Conservation (phyloP, 2,329 filamentous ascomycete species). For the Aureobasidium sp. region DNA sequence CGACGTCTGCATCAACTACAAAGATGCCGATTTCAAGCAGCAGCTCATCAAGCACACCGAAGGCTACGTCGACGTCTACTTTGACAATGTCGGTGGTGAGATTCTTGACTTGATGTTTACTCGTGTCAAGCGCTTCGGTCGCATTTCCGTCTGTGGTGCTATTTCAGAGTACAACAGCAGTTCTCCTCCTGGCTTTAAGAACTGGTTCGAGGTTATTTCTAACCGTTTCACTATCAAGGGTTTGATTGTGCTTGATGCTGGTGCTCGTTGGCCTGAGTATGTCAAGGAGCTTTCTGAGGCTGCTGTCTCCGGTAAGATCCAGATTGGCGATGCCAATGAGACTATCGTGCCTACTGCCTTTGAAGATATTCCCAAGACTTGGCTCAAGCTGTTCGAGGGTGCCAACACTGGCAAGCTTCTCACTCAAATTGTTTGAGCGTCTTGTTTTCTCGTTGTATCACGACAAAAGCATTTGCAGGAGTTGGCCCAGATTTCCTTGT, state of each 20-base stretch:
- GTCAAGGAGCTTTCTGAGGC: constrained; percentile 20
- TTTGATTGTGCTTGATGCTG: constrained; percentile 26
- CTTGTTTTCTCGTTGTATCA: too few relatives aligned
- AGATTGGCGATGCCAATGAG: constrained; percentile 35
- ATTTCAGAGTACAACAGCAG: constrained; percentile 62
- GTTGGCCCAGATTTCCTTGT: background rate
- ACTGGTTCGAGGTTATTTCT: constrained; percentile 28
- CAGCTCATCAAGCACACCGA: constrained; percentile 40
- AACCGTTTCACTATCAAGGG: constrained; percentile 26
- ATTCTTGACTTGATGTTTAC: constrained; percentile 58
- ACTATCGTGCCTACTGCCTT: constrained; percentile 39
- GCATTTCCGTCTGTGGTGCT: constrained; percentile 61
- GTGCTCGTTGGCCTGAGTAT: constrained; percentile 11
- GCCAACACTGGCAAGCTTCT: constrained; percentile 41
- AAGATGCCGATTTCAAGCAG: constrained; percentile 36
- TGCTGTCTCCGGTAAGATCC: constrained; percentile 37
- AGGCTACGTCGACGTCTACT: constrained; percentile 57
- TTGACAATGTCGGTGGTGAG: constrained; percentile 66
- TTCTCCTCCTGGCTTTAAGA: constrained; percentile 25
- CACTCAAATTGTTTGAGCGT: constrained; percentile 25
- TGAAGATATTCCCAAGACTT: constrained; percentile 42
- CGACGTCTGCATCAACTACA: constrained; percentile 49
- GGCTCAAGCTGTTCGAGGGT: constrained; percentile 40
- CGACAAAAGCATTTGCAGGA: background rate
- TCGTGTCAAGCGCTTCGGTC: constrained; percentile 52